phyloP scores from a whole-genome alignment of 805 yeast genomes.

The Debaryomyces tyrocola region DNA sequence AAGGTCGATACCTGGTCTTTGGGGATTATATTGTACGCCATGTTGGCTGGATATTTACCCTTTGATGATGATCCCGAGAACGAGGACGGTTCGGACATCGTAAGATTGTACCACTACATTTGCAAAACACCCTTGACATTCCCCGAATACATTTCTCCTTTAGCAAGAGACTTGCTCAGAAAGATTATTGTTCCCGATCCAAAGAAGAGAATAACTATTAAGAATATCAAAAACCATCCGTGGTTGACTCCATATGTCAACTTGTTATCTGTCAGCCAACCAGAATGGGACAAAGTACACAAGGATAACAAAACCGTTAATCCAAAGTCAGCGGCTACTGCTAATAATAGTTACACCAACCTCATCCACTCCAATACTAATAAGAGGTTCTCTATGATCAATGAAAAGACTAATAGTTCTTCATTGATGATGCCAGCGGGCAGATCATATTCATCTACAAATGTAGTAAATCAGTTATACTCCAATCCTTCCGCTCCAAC shows the following conservation, averaged over 20 bases:
- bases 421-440: conserved; percentile 33
- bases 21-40: conserved; percentile 93
- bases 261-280: conserved; percentile 79
- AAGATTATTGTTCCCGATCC: conserved; percentile 87
- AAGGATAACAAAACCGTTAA: conserved; percentile 24
- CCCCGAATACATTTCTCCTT: conserved; percentile 89
- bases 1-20: conserved; percentile 97
- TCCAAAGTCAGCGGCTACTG: conserved; percentile 7
- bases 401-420: conserved; percentile 39
- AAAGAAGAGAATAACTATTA: conserved; percentile 63
- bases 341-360: conserved; percentile 1
- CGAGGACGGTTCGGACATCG: conserved; percentile 94
- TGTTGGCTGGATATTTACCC: conserved; percentile 96
- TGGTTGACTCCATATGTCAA: conserved; percentile 88
- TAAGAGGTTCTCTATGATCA: conserved; percentile 47
- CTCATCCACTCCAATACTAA: conserved; percentile 18
- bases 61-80: conserved; percentile 97
- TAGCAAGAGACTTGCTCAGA: conserved; percentile 87
- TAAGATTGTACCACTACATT: conserved; percentile 85
- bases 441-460: conserved; percentile 35
- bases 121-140: conserved; percentile 89
- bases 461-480: conserved; percentile 32
- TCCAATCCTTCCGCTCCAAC: conserved; percentile 75
- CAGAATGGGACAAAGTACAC: conserved; percentile 79
- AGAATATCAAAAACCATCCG: conserved; percentile 73